Evolutionary conservation across 2,329 filamentous ascomycete species (phyloP), one percentile per base, ranked within the genome.

Genomic region (Aspergillus tanneri): DNA sequence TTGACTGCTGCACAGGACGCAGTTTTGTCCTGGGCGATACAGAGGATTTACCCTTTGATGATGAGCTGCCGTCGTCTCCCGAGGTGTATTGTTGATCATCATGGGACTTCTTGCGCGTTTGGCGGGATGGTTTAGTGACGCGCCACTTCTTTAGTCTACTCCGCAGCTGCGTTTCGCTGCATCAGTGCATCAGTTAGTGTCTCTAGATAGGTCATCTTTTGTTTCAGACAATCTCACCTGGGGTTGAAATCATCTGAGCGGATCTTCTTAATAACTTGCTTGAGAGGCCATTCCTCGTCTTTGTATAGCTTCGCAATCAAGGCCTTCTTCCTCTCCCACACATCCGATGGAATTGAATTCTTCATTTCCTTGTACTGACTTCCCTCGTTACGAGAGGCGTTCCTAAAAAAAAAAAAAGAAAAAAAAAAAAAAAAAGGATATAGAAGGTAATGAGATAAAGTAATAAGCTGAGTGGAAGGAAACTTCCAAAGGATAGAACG

Each of bases 141-240:
- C 71, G 62, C 71, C 71, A 73, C 61, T 72, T 73, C 66, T 73
- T 73, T 38, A 73, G 51, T 45, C 69, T 64, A 49, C 71, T 73
- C 46, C 71, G 69, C 47, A 72, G 52, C 56, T 73, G 71, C n/a
- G 70, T 73, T 57, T 73, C 71, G 59, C 71, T 73, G 27, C n/a
- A 10, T n/a, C 8, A 47, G 28, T 8, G n/a, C 22, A 8, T n/a
- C 14, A 12, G 19, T n/a, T 10, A 27, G 25, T 41, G 22, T 5
- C 4, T 18, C 12, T 10, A 10, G 7, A 34, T 28, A 42, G 16
- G 9, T 3, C 3, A 27, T 22, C 25, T 3, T 37, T 35, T 16
- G 45, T 6, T n/a, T 6, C n/a, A n/a, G 19, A 12, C 23, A 19
- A n/a, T 46, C 68, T 58, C 49, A 73, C 71, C 70, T 73, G 14